Percentiles rank a stretch among this genome's conserved stretches.
Evolutionary conservation across 176 grass and related monocot species (phyloP).

Genomic region (Triticum timopheevii): DNA sequence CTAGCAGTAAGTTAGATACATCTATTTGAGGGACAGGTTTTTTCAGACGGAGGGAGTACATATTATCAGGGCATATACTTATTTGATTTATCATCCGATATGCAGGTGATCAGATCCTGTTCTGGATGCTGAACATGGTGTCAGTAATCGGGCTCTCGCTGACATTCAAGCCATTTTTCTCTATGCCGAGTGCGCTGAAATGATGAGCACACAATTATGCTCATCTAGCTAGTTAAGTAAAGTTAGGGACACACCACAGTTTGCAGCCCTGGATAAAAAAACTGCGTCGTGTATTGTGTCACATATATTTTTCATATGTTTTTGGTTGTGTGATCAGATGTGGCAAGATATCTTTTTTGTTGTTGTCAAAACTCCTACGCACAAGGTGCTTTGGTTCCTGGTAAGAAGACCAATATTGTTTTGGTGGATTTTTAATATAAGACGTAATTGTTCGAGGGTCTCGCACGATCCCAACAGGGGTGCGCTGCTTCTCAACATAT

Average conservation of each 20-base stretch:
- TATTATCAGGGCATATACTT: background rate
- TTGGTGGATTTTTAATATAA: background rate
- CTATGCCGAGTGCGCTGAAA: conserved; percentile 12
- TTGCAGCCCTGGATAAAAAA: conserved; percentile 1
- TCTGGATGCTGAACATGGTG: conserved; percentile 55
- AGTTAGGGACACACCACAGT: background rate
- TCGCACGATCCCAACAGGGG: too few relatives aligned
- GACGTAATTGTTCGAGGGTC: too few relatives aligned
- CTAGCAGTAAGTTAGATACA: too few relatives aligned
- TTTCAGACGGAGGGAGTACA: background rate
- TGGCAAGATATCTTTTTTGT: background rate
- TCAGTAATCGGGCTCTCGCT: conserved; percentile 39
- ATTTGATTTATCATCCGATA: background rate
- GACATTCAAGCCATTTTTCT: conserved; percentile 52
- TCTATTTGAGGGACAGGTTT: too few relatives aligned
- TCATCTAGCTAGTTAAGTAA: conserved; percentile 16
- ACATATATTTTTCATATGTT: background rate
- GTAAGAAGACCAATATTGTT: background rate
- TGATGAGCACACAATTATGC: background rate
- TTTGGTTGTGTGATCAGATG: background rate
- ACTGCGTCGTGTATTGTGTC: background rate
- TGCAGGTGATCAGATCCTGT: conserved; percentile 68
- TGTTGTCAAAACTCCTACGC: background rate
- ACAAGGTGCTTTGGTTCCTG: background rate
- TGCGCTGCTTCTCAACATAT: too few relatives aligned